Evolutionary conservation across 768 basidiomycete genomes (phyloP).

Genomic region (Podaxis sp.): DNA sequence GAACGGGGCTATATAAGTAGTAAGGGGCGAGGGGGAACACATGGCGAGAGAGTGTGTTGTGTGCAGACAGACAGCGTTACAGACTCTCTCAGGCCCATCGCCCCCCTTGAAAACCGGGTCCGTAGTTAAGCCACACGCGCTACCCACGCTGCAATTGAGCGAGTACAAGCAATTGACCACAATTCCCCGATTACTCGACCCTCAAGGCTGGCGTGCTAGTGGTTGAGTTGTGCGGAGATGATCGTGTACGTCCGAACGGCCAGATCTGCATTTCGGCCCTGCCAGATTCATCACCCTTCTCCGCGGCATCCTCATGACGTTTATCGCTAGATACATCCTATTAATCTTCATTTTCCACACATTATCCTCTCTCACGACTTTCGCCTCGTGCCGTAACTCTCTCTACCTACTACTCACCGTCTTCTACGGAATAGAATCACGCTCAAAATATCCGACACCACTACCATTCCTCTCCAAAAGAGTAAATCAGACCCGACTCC

Average conservation of each 20-base stretch:
- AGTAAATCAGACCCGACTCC: not conserved
- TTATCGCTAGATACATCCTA: constrained; percentile 1
- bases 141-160: constrained; percentile 13
- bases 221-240: constrained; percentile 11
- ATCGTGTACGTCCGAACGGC: constrained; percentile 15
- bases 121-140: constrained; percentile 14
- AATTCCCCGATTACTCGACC: constrained; percentile 3
- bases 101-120: constrained; percentile 17
- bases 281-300: constrained; percentile 11
- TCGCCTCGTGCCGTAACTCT: not conserved
- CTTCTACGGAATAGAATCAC: not conserved
- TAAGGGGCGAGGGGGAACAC: constrained; percentile 40
- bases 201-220: constrained; percentile 8
- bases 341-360: not conserved
- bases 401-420: not conserved
- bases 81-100: constrained; percentile 15
- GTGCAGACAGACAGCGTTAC: constrained; percentile 13
- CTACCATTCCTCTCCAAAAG: not conserved
- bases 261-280: constrained; percentile 5
- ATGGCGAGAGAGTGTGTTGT: constrained; percentile 34
- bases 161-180: constrained; percentile 1
- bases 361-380: not conserved
- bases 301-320: constrained; percentile 1
- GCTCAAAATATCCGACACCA: not conserved
- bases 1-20: constrained; percentile 34